phyloP scores from a whole-genome alignment of 495 filamentous ascomycete genomes.

The Neurospora cerealis region DNA sequence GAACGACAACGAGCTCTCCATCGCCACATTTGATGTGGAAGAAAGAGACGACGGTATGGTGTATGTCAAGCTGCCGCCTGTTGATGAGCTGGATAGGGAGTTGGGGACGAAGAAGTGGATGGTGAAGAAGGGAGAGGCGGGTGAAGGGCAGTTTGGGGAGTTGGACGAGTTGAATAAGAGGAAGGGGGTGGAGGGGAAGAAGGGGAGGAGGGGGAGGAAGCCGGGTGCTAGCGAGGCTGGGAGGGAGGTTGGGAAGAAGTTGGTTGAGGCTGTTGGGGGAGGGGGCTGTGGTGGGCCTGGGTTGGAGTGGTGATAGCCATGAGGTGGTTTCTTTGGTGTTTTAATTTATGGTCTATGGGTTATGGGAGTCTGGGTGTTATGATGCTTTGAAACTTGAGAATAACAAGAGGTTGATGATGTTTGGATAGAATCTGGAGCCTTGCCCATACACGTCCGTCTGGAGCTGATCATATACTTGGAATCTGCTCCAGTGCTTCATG shows the following conservation, averaged over 20 bases:
- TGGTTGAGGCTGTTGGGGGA: conserved; percentile 29
- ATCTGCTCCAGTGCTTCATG: not conserved
- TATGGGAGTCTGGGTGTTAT: not conserved
- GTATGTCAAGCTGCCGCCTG: conserved; percentile 74
- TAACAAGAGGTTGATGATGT: not conserved
- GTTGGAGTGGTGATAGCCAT: conserved; percentile 41
- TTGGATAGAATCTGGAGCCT: not conserved
- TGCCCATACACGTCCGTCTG: not conserved
- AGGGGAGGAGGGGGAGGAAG: conserved; percentile 28
- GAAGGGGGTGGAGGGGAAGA: conserved; percentile 13
- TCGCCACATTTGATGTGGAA: conserved; percentile 80
- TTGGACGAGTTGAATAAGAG: conserved; percentile 51
- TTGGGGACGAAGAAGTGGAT: conserved; percentile 79
- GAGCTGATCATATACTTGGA: not conserved
- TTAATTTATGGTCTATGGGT: not conserved
- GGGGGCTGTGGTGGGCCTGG: conserved; percentile 43
- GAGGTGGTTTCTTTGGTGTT: not conserved
- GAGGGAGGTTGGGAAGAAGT: conserved; percentile 27
- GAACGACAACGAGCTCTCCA: conserved; percentile 67
- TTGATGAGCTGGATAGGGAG: conserved; percentile 75
- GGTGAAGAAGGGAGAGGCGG: conserved; percentile 62
- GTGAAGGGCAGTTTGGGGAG: conserved; percentile 50
- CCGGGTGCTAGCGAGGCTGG: conserved; percentile 28
- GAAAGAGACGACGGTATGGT: conserved; percentile 72
- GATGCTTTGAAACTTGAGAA: not conserved